Evolutionary conservation across 1,139 yeast species (phyloP).

Genomic region (Wickerhamiella infanticola): DNA sequence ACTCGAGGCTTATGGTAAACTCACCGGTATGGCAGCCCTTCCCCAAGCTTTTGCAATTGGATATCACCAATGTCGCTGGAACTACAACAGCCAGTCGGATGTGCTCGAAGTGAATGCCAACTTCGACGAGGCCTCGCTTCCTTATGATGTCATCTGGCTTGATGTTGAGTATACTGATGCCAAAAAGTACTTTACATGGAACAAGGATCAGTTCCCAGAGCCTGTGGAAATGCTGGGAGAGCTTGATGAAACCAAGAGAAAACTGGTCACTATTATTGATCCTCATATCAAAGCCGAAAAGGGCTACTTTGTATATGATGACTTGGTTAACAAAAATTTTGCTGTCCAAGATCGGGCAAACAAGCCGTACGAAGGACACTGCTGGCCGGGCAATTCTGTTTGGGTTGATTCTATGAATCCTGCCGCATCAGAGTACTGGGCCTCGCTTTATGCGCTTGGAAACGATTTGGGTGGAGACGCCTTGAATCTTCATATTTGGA

Average conservation of each 20-base stretch:
- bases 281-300: slow-evolving; percentile 62
- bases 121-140: slow-evolving; percentile 63
- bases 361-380: slow-evolving; percentile 58
- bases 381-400: slow-evolving; percentile 96
- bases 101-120: slow-evolving; percentile 51
- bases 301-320: slow-evolving; percentile 49
- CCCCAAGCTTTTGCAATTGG: slow-evolving; percentile 77
- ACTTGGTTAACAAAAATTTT: slow-evolving; percentile 18
- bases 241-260: slow-evolving; percentile 59
- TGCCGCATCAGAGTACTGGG: slow-evolving; percentile 46
- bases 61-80: slow-evolving; percentile 96
- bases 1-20: slow-evolving; percentile 42
- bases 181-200: slow-evolving; percentile 89
- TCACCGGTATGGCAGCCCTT: slow-evolving; percentile 64
- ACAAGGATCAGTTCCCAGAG: slow-evolving; percentile 53
- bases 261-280: slow-evolving; percentile 72
- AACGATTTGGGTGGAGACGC: slow-evolving; percentile 38
- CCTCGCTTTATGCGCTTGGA: slow-evolving; percentile 27
- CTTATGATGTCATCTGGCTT: slow-evolving; percentile 89
- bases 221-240: slow-evolving; percentile 51
- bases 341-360: slow-evolving; percentile 35
- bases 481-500: slow-evolving; percentile 71
- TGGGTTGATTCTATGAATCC: slow-evolving; percentile 85
- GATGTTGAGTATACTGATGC: slow-evolving; percentile 83
- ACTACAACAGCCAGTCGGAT: slow-evolving; percentile 77